Base-by-base conservation (phyloP, 1,284 basidiomycete species). In the Schizophyllum commune region DNA sequence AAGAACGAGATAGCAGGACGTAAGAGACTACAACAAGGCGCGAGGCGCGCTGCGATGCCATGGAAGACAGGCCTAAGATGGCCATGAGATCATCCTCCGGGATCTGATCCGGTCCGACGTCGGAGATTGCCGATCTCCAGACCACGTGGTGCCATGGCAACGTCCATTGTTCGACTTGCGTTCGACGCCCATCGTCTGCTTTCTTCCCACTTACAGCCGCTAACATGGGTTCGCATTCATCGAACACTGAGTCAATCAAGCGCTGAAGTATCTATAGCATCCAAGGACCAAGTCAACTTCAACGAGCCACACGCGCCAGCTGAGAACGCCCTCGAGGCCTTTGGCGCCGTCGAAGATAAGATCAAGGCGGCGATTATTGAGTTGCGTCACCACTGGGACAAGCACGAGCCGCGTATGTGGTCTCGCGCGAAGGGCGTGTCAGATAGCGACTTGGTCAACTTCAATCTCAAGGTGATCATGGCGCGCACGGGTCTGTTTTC, bases 401-500 rank as follows among this genome's bases (percentile, higher is more conserved):
- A 79, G 63, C 86, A 90, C 69, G 86, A 89, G 70, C 85, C 84
- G 57, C 77, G 73, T 68, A 90, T 90, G 88, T 90, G 86, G 85
- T 77, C 79, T 17, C 79, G 86, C 57, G 87, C 83, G 0, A 65
- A 68, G 52, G 75, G 71, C 15, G 67, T 90, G 20, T 76, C 77
- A 34, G 82, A 92, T 67, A 59, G 72, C 0, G 74, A 84, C 33
- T 75, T 91, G 58, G 72, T 74, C 52, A 67, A 68, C 57, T 90
- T 90, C 67, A 74, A 72, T 54, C 73, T 88, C 62, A 77, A 77
- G 65, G 65, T 75, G 34, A 22, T n/a, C 32, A 27, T 33, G 3
- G 32, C 52, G 17, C 17, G 15, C 39, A 32, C 6, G 9, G 54
- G 4, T 21, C 61, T 8, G 56, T 33, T 58, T 27, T 20, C 57